Evolutionary conservation across 768 basidiomycete species (phyloP).

Genomic region (Russula olivacea): DNA sequence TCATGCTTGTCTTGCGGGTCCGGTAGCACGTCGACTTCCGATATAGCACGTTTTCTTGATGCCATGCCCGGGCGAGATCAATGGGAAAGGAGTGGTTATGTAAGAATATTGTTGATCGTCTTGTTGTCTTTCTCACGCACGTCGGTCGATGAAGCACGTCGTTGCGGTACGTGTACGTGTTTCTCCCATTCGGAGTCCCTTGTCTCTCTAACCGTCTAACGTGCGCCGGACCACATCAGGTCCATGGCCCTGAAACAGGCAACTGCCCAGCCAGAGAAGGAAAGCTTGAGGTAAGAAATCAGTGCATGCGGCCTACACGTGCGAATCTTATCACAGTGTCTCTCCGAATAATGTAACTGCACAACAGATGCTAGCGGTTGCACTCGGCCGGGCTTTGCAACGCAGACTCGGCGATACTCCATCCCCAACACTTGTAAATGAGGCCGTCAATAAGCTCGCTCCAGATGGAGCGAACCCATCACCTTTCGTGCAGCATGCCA

Average conservation of each 20-base stretch:
- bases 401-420: conserved; percentile 10
- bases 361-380: not conserved
- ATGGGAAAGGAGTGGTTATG: not conserved
- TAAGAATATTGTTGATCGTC: not conserved
- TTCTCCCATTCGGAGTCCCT: not conserved
- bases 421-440: not conserved
- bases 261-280: not conserved
- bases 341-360: not conserved
- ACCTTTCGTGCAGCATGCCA: not conserved
- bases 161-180: not conserved
- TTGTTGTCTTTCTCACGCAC: not conserved
- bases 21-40: not conserved
- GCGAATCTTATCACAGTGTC: not conserved
- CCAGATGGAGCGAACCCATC: not conserved
- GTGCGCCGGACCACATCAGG: not conserved
- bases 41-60: conserved; percentile 16
- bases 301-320: not conserved
- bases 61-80: not conserved
- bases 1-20: not conserved
- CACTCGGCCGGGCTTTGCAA: conserved; percentile 7
- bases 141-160: not conserved
- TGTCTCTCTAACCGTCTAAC: too few relatives aligned
- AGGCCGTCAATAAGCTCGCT: not conserved
- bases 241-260: not conserved
- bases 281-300: not conserved